Conservation (phyloP, 169 alveolate genomes). For the Theileria annulata region DNA sequence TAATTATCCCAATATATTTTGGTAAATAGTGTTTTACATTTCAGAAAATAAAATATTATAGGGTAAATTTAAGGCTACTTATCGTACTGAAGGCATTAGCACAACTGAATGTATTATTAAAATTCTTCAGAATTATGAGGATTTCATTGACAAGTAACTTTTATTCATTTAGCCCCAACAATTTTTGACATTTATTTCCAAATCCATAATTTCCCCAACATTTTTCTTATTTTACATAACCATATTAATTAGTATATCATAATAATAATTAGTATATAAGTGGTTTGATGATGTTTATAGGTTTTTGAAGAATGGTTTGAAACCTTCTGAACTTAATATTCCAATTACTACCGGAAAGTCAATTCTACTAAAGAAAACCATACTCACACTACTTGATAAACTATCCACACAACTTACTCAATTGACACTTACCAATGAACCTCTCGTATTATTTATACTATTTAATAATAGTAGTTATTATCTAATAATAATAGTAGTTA, state of each 20-base stretch:
- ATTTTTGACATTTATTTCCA: background rate
- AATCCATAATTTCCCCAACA: too few species aligned
- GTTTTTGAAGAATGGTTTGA: slow-evolving; percentile 91
- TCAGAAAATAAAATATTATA: background rate
- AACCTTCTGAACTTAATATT: slow-evolving; percentile 90
- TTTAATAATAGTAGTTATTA: background rate
- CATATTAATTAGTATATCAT: too few species aligned
- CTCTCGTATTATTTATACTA: slow-evolving; percentile 24
- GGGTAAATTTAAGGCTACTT: slow-evolving; percentile 91
- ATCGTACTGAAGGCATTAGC: slow-evolving; percentile 94
- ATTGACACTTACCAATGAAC: slow-evolving; percentile 84
- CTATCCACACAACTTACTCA: slow-evolving; percentile 83
- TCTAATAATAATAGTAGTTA: background rate
- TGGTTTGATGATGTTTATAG: slow-evolving; percentile 57
- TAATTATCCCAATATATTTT: background rate
- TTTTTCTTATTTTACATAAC: background rate
- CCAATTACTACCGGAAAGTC: slow-evolving; percentile 88
- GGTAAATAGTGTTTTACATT: background rate
- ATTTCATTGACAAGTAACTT: slow-evolving; percentile 81
- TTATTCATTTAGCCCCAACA: background rate
- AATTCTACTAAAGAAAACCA: slow-evolving; percentile 84
- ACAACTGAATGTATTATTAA: slow-evolving; percentile 94
- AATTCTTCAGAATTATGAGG: slow-evolving; percentile 93
- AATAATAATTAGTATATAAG: background rate
- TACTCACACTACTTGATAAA: slow-evolving; percentile 85